Conservation (phyloP, 371 early-diverging fungal genomes). For the Blakeslea trispora region DNA sequence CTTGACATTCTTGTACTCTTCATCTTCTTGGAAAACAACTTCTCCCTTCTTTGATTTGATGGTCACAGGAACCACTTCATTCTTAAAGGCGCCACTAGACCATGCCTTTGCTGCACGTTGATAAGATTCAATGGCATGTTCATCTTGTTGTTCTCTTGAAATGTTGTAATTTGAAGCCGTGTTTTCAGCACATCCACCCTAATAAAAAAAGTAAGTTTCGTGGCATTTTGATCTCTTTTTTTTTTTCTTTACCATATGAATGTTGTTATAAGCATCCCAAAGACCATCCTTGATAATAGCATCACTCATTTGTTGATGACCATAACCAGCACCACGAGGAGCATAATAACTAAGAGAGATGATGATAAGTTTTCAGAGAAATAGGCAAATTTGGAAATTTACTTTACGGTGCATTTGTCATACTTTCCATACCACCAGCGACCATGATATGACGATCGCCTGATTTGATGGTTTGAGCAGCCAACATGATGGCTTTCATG, state of each 20-base stretch:
- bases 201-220: neutral
- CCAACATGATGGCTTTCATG: conserved; percentile 85
- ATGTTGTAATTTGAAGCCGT: conserved; percentile 85
- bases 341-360: conserved; percentile 57
- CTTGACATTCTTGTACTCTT: conserved; percentile 83
- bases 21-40: conserved; percentile 75
- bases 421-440: conserved; percentile 96
- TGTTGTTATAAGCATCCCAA: conserved; percentile 89
- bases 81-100: conserved; percentile 70
- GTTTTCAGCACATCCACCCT: conserved; percentile 95
- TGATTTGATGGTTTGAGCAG: conserved; percentile 66
- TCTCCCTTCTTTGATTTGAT: conserved; percentile 80
- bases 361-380: neutral
- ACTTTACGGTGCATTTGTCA: conserved; percentile 87
- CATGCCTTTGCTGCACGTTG: conserved; percentile 86
- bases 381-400: conserved; percentile 1
- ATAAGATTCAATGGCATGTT: conserved; percentile 85
- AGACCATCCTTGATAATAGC: conserved; percentile 95
- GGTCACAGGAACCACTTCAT: conserved; percentile 87
- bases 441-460: conserved; percentile 70
- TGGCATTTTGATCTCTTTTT: neutral
- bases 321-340: conserved; percentile 73
- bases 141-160: conserved; percentile 87
- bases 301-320: conserved; percentile 82
- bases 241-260: conserved; percentile 46